Base-by-base conservation (phyloP, 1,284 basidiomycete genomes). In the Anthracocystis panici-leucophaei region DNA sequence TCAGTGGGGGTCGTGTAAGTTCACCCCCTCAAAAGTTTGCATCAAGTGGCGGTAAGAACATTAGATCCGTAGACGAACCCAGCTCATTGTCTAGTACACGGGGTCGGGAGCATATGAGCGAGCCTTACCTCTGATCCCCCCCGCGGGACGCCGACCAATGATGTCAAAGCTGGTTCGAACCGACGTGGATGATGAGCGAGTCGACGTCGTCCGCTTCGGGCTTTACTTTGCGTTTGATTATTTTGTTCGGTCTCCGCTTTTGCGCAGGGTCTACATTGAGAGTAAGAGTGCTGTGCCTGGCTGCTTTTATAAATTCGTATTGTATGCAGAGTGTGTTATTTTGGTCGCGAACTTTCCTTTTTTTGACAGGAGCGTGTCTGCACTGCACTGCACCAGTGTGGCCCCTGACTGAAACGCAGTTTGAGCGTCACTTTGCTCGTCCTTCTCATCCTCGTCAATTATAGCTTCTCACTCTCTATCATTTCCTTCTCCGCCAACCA, bases 301-400 rank as follows among this genome's bases (percentile, higher is more conserved):
- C 35, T 12, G 35, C 35, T 27, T 40, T 33, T 23, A 18, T n/a
- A 9, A 41, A 10, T 29, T 53, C 2, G 21, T 12, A 31, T 18
- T 45, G n/a, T 42, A n/a, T 45, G 52, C 52, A 54, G 40, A 53
- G 21, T 18, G 8, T 20, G 27, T 10, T 35, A 38, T 38, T 31
- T 38, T 49, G 29, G 38, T 55, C 31, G 21, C 60, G 27, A 69
- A 69, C 61, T 25, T 69, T 58, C 52, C 66, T 64, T 55, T 59
- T 59, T 69, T 60, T 56, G 56, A 69, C 66, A 52, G 57, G 18
- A 35, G 18, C 25, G 9, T 14, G 4, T n/a, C 27, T 35, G 11
- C n/a, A 61, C 38, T 21, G 53, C 14, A 25, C 42, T 25, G 23
- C 33, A 49, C 46, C 60, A 40, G 46, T 16, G 31, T 57, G 41